A percentile compares a stretch with the other conserved stretches of the same genome.
phyloP scores from a whole-genome alignment of 2,329 filamentous ascomycete species.

The Cladophialophora psammophila region DNA sequence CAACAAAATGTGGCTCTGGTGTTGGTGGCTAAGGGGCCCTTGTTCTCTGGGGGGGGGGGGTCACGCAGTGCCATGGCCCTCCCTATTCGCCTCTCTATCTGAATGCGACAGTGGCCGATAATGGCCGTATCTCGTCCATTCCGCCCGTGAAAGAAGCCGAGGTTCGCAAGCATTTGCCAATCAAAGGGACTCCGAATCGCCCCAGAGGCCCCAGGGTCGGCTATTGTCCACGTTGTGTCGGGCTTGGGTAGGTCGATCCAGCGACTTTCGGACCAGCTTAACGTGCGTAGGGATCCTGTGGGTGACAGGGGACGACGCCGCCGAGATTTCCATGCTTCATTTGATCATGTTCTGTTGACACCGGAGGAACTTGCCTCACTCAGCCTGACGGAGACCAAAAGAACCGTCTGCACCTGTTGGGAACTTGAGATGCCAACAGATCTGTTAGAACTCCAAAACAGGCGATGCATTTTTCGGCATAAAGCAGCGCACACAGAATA shows the following conservation, averaged over 20 bases:
- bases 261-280: neutral
- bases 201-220: neutral
- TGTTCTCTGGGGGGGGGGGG: neutral
- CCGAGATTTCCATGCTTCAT: neutral
- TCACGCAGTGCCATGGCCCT: neutral
- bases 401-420: neutral
- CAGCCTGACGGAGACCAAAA: neutral
- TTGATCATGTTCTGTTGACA: neutral
- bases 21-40: too few relatives aligned
- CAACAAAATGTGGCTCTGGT: neutral
- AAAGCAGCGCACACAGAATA: neutral
- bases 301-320: neutral
- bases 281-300: neutral
- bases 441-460: neutral
- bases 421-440: neutral
- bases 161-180: conserved; percentile 2
- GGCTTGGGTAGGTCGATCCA: neutral
- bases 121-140: conserved; percentile 1
- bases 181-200: neutral
- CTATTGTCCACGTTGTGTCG: neutral
- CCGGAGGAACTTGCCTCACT: neutral
- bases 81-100: conserved; percentile 3
- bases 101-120: conserved; percentile 13
- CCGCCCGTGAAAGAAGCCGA: neutral
- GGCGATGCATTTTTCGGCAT: neutral